phyloP scores from a whole-genome alignment of 768 basidiomycete genomes.

The Collybia sp. region DNA sequence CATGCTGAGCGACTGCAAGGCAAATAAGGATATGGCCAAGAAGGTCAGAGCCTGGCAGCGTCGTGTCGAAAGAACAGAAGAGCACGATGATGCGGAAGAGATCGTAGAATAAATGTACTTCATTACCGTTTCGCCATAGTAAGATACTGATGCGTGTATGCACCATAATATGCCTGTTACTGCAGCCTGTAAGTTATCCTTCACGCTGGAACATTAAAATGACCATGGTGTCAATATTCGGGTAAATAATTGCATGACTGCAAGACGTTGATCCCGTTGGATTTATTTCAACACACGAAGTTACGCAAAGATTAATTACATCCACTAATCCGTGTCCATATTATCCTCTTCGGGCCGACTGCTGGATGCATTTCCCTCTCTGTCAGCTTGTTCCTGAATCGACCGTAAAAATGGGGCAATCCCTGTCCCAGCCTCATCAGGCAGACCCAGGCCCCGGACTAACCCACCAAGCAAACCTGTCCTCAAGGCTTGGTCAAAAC shows the following conservation, averaged over 20 bases:
- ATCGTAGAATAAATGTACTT: conserved; percentile 33
- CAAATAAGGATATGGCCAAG: conserved; percentile 56
- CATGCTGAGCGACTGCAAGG: conserved; percentile 41
- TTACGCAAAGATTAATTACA: not conserved
- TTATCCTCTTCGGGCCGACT: conserved; percentile 33
- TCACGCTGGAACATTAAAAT: not conserved
- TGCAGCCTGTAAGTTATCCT: not conserved
- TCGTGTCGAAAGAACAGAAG: conserved; percentile 42
- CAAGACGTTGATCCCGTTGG: not conserved
- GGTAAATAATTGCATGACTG: not conserved
- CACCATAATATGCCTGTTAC: not conserved
- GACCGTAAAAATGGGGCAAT: conserved; percentile 78
- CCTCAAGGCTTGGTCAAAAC: conserved; percentile 79
- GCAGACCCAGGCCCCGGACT: conserved; percentile 75
- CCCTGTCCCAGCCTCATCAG: conserved; percentile 79
- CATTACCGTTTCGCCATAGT: not conserved
- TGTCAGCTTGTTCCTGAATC: conserved; percentile 68
- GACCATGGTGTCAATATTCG: not conserved
- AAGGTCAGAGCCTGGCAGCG: conserved; percentile 57
- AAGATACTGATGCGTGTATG: not conserved
- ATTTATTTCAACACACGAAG: too few relatives aligned
- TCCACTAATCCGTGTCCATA: conserved; percentile 75
- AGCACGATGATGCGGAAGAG: conserved; percentile 59
- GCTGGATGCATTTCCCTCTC: conserved; percentile 27
- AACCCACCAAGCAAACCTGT: conserved; percentile 76